Base-by-base conservation (phyloP, 2,329 filamentous ascomycete species). In the Pestalotiopsis fici region DNA sequence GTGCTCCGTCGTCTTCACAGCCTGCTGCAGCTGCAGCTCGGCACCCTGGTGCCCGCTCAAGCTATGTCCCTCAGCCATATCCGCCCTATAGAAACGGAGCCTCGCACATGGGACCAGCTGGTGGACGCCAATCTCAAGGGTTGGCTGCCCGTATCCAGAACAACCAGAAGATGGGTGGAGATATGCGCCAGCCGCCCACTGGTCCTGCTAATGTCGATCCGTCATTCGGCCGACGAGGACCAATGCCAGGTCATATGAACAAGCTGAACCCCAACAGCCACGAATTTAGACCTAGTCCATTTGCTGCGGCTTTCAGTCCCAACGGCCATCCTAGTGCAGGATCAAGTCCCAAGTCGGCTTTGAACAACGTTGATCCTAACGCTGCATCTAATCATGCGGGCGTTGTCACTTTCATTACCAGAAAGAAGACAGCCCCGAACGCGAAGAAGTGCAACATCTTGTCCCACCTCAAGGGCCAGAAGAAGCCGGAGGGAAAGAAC, bases 231-330 rank as follows among this genome's bases (percentile, higher is more conserved):
- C 82, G 87, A 73, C 83, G 89, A 59, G 80, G 86, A 59, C 86
- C 84, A 69, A 78, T 85, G n/a, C 81, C 83, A 13, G 80, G 80
- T 56, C 87, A 87, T 64, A 81, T 87, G 73, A 83, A 82, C 59
- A 89, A 89, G 77, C 76, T 91, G 72, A 91, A 91, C 70, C 89
- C 89, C 6, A 90, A 88, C 73, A 90, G 85, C 72, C 85, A 88
- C 75, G 94, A 97, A 74, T 98, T 98, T 81, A 90, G 92, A 71
- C 96, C 95, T 21, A 97, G 91, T 74, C 90, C 93, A 4, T 91
- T 91, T 69, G 94, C 95, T 0, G 87, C 88, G 57, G 86, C 91
- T 1, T 98, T 99, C 80, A 95, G 90, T 72, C 95, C 93, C 4
- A 93, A 82, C 61, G 83, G 85, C 27, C 83, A 85, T 59, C 83